Evolutionary conservation across 2,329 filamentous ascomycete species (phyloP), one percentile per base, ranked within the genome.

Genomic region (Massarina eburnea): DNA sequence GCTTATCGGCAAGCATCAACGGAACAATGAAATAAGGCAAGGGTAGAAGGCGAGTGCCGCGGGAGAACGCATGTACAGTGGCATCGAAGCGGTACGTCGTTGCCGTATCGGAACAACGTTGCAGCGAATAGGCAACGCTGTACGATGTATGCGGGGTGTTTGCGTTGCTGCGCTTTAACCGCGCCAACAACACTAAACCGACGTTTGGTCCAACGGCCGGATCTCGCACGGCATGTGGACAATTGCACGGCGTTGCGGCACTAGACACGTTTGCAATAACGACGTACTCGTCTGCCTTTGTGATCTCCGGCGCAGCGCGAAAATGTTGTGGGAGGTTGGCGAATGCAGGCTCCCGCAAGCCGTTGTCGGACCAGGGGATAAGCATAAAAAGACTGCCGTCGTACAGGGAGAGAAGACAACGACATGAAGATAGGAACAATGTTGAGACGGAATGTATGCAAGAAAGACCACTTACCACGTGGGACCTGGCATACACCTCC

Each of bases 401-500:
- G 58, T 62, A 64, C 64, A 61, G 39, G 18, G 12, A 35, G 33
- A 30, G 15, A 27, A 17, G 22, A 20, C 33, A 21, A n/a, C n/a
- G n/a, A n/a, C n/a, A n/a, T n/a, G n/a, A n/a, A 32, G 27, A 29
- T 9, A 20, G 38, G 21, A 26, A 33, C 8, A 44, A 37, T 21
- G 14, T 22, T 30, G 47, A 21, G 24, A 27, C 44, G 19, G 34
- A 19, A 34, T 20, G 41, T 40, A n/a, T 17, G 27, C 45, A 39
- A 38, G 18, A 40, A 39, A 41, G 43, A 45, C 3, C 51, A 74
- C 86, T 78, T 73, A 96, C 92, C 92, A 83, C 92, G 83, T 19
- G 94, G 94, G 51, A 99, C 91, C 70, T 96, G 91, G 80, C 89
- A 97, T 70, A 91, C 87, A 42, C 92, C 92, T 32, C 92, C 91